Base-by-base conservation (phyloP, 208 protist genomes). In the Porcisia deanei region DNA sequence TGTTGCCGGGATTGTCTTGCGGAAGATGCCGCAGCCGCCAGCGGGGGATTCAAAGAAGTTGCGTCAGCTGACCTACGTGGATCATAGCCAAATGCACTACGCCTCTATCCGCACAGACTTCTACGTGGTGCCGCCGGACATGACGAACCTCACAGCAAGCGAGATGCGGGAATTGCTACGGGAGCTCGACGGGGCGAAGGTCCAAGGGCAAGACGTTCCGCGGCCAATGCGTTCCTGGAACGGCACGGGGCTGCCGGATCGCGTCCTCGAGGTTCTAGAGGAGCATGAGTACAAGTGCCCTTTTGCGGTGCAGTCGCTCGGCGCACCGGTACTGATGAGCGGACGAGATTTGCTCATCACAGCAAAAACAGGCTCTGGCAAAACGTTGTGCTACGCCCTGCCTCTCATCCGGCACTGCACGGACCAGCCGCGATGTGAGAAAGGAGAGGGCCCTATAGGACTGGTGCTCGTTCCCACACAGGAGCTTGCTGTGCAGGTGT, bases 331-430 rank as follows among this genome's bases (percentile, higher is more conserved):
- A 7, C 83, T 98, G 22, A 96, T 99, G 87, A 81, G 65, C 25
- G 97, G 97, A 3, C 87, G 95, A 5, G 95, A 98, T 77, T 70
- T 99, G 14, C 83, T 99, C 16, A 77, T 96, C 20, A 92, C 92
- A 18, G 96, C 98, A 8, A 92, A 96, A 75, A 99, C 98, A n/a
- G 98, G 98, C 10, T 97, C 90, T 1, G 98, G 98, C 57, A 99
- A 99, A 72, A 99, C 98, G 61, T 77, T 98, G 20, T 83, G 91
- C 14, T 99, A 98, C 86, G 73, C 95, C 9, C 76, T 99, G 55
- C 97, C 98, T 5, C 77, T 98, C 1, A 75, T 99, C 22, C 88
- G 96, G 39, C 95, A 98, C 82, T 90, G 95, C 69, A 76, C 95
- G 22, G 90, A 85, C 53, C 97, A 98, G 85, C 82, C 83, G n/a